Evolutionary conservation across 257 asterid genomes (phyloP), one percentile per base, ranked within the genome.

Genomic region (Misopates orontium): DNA sequence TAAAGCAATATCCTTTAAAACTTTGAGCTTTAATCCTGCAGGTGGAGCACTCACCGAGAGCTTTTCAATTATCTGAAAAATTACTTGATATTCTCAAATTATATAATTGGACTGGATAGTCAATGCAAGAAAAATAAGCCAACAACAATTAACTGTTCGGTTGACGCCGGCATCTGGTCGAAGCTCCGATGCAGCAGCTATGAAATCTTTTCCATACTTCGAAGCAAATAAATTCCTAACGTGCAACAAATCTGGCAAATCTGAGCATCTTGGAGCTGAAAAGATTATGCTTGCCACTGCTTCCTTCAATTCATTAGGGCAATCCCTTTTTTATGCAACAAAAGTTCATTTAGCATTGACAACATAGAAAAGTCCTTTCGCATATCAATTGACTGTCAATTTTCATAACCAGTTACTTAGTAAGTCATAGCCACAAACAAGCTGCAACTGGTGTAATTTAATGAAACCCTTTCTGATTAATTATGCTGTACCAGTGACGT

Each of bases 261-360:
- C 97, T 57, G 99, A 88, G 78, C 99, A 93, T 80, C 96, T 84
- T 10, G 96, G 92, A 73, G 97, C 95, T 22, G 97, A 81, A 82
- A 87, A 93, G 65, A 93, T 87, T 63, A 93, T 89, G 89, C 95
- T 89, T 45, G 98, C 95, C 52, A 93, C 91, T 60, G 97, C 96
- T 87, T 89, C 98, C 62, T 55, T 80, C 73, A 93, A 66, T 66
- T 93, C 98, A 31, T 76, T 66, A 14, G 98, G 96, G 76, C 96
- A 93, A 76, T 89, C 98, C 76, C 98, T 93, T 81, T 75, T 66
- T 54, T 69, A 59, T 51, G 55, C 58, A 77, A 63, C 19, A 68
- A 11, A 73, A n/a, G 54, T 23, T 19, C 71, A 59, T 23, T 70
- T 28, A 31, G 42, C 47, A 44, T 53, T 45, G 56, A 36, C 42